A percentile compares a stretch with the other conserved stretches of the same genome.
Conservation (phyloP, 2,329 filamentous ascomycete species). For the Beauveria varroae region DNA sequence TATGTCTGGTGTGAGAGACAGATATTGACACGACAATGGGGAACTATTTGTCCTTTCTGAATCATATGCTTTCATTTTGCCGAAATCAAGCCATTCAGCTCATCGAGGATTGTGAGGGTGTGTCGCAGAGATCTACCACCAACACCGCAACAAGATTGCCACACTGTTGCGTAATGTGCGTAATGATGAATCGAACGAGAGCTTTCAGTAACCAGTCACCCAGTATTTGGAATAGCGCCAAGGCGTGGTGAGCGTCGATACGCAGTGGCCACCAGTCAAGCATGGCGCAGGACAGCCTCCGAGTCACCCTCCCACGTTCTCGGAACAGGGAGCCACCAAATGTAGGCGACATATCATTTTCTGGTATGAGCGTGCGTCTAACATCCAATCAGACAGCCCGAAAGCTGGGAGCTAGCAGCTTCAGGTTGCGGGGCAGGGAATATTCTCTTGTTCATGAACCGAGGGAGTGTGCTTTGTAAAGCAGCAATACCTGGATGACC, state of each 20-base stretch:
- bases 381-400: slow-evolving; percentile 15
- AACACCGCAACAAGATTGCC: neutral
- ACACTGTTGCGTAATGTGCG: neutral
- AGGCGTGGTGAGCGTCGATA: neutral
- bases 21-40: neutral
- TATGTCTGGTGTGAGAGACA: neutral
- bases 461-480: neutral
- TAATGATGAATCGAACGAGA: neutral
- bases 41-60: neutral
- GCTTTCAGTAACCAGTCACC: neutral
- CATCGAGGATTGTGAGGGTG: neutral
- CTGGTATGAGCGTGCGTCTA: slow-evolving; percentile 5
- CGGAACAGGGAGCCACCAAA: neutral
- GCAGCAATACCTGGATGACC: neutral
- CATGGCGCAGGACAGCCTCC: neutral
- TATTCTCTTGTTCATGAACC: neutral
- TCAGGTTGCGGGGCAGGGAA: neutral
- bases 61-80: neutral
- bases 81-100: slow-evolving; percentile 8
- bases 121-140: neutral
- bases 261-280: neutral
- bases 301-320: slow-evolving; percentile 3
- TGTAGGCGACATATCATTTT: slow-evolving; percentile 16
- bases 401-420: neutral
- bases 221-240: slow-evolving; percentile 5